phyloP scores from a whole-genome alignment of 805 yeast genomes.

The Schwanniomyces vanrijiae region DNA sequence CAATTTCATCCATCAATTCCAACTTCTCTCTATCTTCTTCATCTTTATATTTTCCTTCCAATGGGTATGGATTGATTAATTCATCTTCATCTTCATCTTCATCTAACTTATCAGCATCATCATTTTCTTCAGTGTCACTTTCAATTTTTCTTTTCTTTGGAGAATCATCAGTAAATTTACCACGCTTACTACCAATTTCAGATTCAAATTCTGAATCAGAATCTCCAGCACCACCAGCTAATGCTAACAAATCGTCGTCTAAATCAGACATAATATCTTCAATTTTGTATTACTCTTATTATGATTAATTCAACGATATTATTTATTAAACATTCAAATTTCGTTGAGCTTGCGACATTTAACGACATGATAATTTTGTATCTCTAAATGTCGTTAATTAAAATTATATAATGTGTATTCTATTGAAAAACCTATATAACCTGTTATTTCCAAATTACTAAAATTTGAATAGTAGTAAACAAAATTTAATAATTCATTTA shows the following conservation, averaged over 20 bases:
- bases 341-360: slow-evolving; percentile 1
- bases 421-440: too few species aligned
- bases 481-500: too few species aligned
- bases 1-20: slow-evolving; percentile 83
- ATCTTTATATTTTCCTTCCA: slow-evolving; percentile 87
- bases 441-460: too few species aligned
- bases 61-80: slow-evolving; percentile 77
- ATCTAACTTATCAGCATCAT: slow-evolving; percentile 28
- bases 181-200: slow-evolving; percentile 8
- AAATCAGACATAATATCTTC: slow-evolving; percentile 63
- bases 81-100: slow-evolving; percentile 36
- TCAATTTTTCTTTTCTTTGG: slow-evolving; percentile 32
- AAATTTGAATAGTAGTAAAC: too few species aligned
- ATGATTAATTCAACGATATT: not conserved
- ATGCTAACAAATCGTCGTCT: slow-evolving; percentile 93
- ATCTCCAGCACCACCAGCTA: slow-evolving; percentile 62
- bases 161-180: slow-evolving; percentile 18
- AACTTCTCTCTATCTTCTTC: slow-evolving; percentile 68
- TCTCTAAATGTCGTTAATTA: not conserved
- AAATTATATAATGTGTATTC: too few species aligned
- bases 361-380: not conserved
- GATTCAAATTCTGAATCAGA: slow-evolving; percentile 23
- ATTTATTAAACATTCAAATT: not conserved
- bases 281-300: not conserved
- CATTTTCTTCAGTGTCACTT: slow-evolving; percentile 15